These are phyloP conservation scores for Botryotinia globosa DNA, from an alignment of 2,329 filamentous ascomycete genomes.

Conservation along the genomic window DNA sequence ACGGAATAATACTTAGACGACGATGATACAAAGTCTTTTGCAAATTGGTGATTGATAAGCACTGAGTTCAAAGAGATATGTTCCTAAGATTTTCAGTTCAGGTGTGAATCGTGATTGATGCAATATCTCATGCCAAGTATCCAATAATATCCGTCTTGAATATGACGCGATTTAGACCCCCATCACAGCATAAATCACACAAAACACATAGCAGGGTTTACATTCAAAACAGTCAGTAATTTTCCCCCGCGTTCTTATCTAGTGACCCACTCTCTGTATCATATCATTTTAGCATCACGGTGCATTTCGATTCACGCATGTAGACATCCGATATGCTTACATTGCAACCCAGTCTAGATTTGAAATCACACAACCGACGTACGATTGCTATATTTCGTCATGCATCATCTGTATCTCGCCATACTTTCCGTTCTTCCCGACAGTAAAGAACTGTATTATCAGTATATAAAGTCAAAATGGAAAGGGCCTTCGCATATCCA, in stretches of 20 bases:
- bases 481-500: not conserved
- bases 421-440: slow-evolving; percentile 1
- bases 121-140: not conserved
- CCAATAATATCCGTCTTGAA: not conserved
- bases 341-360: not conserved
- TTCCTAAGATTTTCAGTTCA: not conserved
- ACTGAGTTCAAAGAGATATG: not conserved
- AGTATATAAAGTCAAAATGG: not conserved
- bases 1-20: not conserved
- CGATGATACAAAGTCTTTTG: not conserved
- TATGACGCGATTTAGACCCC: not conserved
- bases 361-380: not conserved
- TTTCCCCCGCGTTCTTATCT: slow-evolving; percentile 8
- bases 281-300: not conserved
- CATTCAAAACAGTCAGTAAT: not conserved
- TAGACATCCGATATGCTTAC: not conserved
- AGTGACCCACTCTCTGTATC: not conserved
- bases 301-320: not conserved
- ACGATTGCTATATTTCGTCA: not conserved
- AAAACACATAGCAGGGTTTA: not conserved
- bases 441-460: not conserved
- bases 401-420: not conserved
- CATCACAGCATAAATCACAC: not conserved
- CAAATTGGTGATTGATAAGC: not conserved
- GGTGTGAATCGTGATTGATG: not conserved